Evolutionary conservation across 768 basidiomycete genomes (phyloP).

Genomic region (Russula foetens): DNA sequence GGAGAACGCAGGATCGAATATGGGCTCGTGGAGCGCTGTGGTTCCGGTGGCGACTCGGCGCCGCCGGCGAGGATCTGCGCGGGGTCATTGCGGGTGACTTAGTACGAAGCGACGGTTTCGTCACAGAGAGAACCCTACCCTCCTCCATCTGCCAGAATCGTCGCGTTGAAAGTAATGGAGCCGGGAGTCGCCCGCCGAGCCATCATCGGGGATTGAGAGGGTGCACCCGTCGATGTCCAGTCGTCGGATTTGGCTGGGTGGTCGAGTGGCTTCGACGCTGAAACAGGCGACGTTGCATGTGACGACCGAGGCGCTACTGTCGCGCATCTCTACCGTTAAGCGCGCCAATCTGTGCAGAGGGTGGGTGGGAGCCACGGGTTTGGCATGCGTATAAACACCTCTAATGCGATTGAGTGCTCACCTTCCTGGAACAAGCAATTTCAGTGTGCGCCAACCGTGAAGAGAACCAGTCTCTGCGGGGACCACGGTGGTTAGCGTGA

Average conservation of each 20-base stretch:
- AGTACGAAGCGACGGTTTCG: background rate
- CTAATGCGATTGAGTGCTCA: conserved; percentile 25
- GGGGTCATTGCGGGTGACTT: background rate
- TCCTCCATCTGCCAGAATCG: conserved; percentile 9
- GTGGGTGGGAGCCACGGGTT: background rate
- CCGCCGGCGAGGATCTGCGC: background rate
- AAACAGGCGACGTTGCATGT: conserved; percentile 26
- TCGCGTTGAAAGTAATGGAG: background rate
- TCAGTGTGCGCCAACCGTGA: conserved; percentile 60
- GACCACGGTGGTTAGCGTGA: conserved; percentile 66
- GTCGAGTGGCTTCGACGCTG: background rate
- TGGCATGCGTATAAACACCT: background rate
- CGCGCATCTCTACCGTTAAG: conserved; percentile 25
- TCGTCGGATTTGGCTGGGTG: conserved; percentile 13
- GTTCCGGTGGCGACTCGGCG: background rate
- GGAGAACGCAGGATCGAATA: conserved; percentile 52
- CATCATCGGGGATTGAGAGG: background rate
- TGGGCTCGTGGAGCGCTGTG: conserved; percentile 27
- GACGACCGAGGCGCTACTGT: conserved; percentile 7
- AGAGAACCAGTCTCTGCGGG: conserved; percentile 65
- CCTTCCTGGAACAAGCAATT: conserved; percentile 60
- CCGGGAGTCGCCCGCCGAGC: background rate
- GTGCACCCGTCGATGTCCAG: conserved; percentile 2
- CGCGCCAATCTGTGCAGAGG: conserved; percentile 35
- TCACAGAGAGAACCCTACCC: background rate